Base-by-base conservation (phyloP, 192 early-diverging fungal genomes). In the Phycomyces blakesleeanus region DNA sequence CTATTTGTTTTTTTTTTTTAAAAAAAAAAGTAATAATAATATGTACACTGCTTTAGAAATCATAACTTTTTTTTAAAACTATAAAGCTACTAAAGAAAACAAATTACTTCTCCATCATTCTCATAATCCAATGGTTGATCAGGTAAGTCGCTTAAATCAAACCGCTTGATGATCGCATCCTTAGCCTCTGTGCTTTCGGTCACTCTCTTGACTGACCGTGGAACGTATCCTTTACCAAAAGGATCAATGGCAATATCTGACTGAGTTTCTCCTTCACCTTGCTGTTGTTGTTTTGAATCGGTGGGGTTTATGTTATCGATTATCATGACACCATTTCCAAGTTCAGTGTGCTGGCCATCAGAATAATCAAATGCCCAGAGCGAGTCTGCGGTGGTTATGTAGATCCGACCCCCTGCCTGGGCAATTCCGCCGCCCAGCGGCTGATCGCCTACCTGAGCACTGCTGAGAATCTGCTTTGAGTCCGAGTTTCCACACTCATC, bases 191-290 rank as follows among this genome's bases (percentile, higher is more conserved):
- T 16, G 6, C 27, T 57, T 11, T 51, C 20, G 11, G 27, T 9
- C 3, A 57, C 25, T 7, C 20, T 24, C 6, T 16, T 18, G 5
- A 53, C 42, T 2, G 60, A 62, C 12, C 60, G 27, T 29, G 71
- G 71, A 24, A 73, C 42, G 40, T 42, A 73, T 5, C 55, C 47
- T 41, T 61, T 42, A 21, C 71, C 71, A 50, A 66, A 62, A 24
- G 65, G 65, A 52, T 67, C 65, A 40, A 73, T 63, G 18, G 65
- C 15, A 27, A 73, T 54, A 39, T 66, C 65, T 3, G 61, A 12
- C 20, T 41, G 5, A 18, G 57, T 56, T 24, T 57, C 29, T 16
- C 18, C 27, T n/a, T n/a, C n/a, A n/a, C n/a, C n/a, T n/a, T n/a
- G n/a, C n/a, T n/a, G n/a, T n/a, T n/a, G n/a, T n/a, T n/a, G n/a